Base-by-base conservation (phyloP, 176 grass and related monocot species). In the Chloris gayana region DNA sequence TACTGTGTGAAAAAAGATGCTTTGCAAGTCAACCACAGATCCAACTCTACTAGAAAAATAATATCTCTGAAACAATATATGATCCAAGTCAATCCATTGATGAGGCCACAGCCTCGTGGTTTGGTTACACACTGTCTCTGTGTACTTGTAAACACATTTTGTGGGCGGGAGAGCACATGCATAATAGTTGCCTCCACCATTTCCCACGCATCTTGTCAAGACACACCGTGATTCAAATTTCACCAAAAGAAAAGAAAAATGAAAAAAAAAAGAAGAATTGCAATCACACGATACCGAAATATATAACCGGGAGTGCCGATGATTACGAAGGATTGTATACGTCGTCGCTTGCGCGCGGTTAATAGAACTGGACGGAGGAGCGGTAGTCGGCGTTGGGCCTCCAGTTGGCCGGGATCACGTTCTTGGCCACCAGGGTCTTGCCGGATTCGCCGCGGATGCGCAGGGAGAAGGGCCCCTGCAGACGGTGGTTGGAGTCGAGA, bases 361-460 rank as follows among this genome's bases (percentile, higher is more conserved):
- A 94, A 0, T 39, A 83, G 83, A 88, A 97, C 86, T 88, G 86
- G 50, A 93, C 69, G 41, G 33, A 7, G 17, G 91, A 89, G 34
- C 69, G 63, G 75, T 97, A 97, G 64, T 87, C 42, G 31, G 77
- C 44, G 76, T 86, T 67, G 4, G 88, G 49, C 46, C 85, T 69
- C 88, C 88, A 97, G 69, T 84, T 85, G 0, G 35, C 83, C 32
- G 93, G 93, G 73, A 97, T 91, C 67, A 93, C 91, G 1, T 87
- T 34, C 22, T 67, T 51, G 25, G 90, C 90, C 0, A 93, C 73
- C 8, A 91, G 72, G 15, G 31, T 72, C 77, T 51, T 82, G 69
- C 83, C 58, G 47, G 46, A 65, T 54, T 67, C 79, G 77, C 68
- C 67, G 19, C 57, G 64, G 56, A 91, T 80, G 73, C 80, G 83